These are phyloP conservation scores for Bertia moriformis DNA, from an alignment of 2,329 filamentous ascomycete genomes.

Conservation along the genomic window DNA sequence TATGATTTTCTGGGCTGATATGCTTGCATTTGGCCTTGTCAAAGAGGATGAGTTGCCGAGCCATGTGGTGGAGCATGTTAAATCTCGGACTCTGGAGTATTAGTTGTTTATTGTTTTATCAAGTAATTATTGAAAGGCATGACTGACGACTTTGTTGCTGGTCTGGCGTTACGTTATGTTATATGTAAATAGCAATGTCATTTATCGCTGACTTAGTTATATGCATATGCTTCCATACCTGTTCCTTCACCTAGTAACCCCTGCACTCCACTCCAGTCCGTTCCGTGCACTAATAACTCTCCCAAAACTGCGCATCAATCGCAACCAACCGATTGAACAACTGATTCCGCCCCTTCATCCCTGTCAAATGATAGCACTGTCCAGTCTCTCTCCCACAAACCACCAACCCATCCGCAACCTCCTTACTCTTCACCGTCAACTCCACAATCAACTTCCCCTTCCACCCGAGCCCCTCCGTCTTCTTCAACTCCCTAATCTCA, in stretches of 20 bases:
- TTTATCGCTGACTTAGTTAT: too few species aligned
- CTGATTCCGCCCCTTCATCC: background rate
- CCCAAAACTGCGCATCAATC: conserved; percentile 1
- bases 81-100: conserved; percentile 44
- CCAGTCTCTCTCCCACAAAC: background rate
- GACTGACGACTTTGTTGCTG: too few species aligned
- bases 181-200: too few species aligned
- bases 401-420: background rate
- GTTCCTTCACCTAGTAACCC: too few species aligned
- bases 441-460: conserved; percentile 1
- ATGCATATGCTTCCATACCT: too few species aligned
- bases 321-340: conserved; percentile 1
- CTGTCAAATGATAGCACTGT: background rate
- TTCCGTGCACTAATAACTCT: background rate
- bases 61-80: conserved; percentile 47
- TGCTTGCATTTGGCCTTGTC: conserved; percentile 62
- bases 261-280: too few species aligned
- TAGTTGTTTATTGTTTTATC: too few species aligned
- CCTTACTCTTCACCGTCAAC: background rate
- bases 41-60: conserved; percentile 62
- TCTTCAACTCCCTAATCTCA: background rate
- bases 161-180: too few species aligned
- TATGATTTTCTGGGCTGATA: conserved; percentile 89
- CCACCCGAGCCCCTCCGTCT: conserved; percentile 1
- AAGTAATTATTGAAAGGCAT: too few species aligned